Evolutionary conservation across 257 asterid species (phyloP).

Genomic region (Mitragyna speciosa): DNA sequence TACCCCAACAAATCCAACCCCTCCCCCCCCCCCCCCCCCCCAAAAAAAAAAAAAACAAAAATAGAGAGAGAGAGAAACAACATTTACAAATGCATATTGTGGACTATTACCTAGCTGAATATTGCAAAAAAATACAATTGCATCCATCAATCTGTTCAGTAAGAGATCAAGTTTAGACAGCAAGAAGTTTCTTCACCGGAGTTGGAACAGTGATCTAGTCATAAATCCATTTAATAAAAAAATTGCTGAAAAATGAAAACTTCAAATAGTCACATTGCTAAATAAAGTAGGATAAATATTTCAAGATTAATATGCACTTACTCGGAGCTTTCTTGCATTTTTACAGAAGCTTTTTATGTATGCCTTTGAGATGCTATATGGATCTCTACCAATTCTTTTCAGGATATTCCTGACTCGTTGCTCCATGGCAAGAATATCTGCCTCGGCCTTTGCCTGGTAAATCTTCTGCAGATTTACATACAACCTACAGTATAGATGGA

Average conservation of each 20-base stretch:
- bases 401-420: slow-evolving; percentile 54
- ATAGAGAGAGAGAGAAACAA: too few relatives aligned
- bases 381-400: slow-evolving; percentile 84
- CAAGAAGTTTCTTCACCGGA: not conserved
- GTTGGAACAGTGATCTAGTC: not conserved
- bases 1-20: too few relatives aligned
- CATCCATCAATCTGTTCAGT: not conserved
- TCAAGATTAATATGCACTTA: slow-evolving; percentile 23
- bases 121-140: not conserved
- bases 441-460: slow-evolving; percentile 97
- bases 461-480: slow-evolving; percentile 78
- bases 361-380: slow-evolving; percentile 72
- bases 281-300: not conserved
- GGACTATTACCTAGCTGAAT: not conserved
- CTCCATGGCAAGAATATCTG: slow-evolving; percentile 79
- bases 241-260: too few relatives aligned
- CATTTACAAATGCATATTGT: too few relatives aligned
- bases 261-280: not conserved
- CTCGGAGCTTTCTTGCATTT: slow-evolving; percentile 81
- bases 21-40: not conserved
- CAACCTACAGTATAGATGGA: slow-evolving; percentile 47
- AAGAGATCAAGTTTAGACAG: not conserved
- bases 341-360: slow-evolving; percentile 79
- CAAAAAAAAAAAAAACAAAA: not conserved
- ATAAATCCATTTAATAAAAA: not conserved